Conservation (phyloP, 2,329 filamentous ascomycete genomes). For the Penicillium concentricum region DNA sequence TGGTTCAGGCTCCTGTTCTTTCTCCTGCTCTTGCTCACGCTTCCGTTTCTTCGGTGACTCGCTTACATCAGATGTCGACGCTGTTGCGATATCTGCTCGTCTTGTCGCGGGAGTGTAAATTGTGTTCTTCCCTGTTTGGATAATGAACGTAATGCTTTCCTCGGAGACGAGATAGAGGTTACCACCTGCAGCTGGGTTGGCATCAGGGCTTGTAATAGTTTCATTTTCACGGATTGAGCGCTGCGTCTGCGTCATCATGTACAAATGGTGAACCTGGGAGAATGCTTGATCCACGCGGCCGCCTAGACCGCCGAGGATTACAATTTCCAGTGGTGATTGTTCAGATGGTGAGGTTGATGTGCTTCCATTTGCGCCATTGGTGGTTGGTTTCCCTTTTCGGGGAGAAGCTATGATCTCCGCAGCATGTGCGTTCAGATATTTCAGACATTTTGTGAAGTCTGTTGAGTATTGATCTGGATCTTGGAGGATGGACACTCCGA, state of each 20-base stretch:
- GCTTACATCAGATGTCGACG: background rate
- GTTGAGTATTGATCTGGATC: constrained; percentile 83
- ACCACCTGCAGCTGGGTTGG: constrained; percentile 38
- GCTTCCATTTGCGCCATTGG: background rate
- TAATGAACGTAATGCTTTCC: constrained; percentile 76
- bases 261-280: constrained; percentile 84
- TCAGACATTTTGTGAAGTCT: constrained; percentile 83
- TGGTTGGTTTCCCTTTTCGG: constrained; percentile 7
- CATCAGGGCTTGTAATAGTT: background rate
- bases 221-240: constrained; percentile 11
- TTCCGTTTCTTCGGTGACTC: constrained; percentile 10
- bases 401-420: constrained; percentile 26
- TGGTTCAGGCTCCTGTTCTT: constrained; percentile 28
- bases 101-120: constrained; percentile 61
- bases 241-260: constrained; percentile 46
- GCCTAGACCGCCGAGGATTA: constrained; percentile 79
- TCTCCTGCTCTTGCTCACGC: background rate
- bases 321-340: constrained; percentile 56
- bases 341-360: constrained; percentile 1
- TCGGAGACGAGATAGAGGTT: constrained; percentile 77
- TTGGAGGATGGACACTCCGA: constrained; percentile 62
- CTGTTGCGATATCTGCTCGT: constrained; percentile 10
- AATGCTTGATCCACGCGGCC: constrained; percentile 92
- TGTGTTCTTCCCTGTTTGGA: constrained; percentile 66
- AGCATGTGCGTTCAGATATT: constrained; percentile 51